Conservation (phyloP, 2,329 filamentous ascomycete species). For the Nemania sp. region DNA sequence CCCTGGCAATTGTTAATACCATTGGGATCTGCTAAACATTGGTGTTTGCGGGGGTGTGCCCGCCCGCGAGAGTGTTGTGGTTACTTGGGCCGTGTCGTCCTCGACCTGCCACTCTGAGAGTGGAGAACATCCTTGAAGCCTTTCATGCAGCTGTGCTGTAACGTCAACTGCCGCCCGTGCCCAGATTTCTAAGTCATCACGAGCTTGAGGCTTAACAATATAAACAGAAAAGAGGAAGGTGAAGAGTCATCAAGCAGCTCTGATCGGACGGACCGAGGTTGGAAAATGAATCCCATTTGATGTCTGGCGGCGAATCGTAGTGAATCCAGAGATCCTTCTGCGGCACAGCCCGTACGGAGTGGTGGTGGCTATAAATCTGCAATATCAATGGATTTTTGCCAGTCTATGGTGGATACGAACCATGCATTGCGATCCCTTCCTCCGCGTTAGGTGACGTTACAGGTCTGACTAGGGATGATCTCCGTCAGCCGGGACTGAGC, state of each 20-base stretch:
- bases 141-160: constrained; percentile 11
- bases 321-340: no score
- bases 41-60: neutral
- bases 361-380: no score
- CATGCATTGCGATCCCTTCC: constrained; percentile 17
- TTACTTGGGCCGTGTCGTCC: neutral
- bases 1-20: neutral
- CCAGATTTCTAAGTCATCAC: neutral
- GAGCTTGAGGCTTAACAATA: neutral
- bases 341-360: constrained; percentile 13
- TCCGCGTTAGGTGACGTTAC: constrained; percentile 11
- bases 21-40: neutral
- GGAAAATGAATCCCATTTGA: constrained; percentile 1
- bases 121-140: neutral
- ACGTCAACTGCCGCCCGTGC: constrained; percentile 8
- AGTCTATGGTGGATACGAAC: constrained; percentile 14
- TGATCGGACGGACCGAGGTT: neutral
- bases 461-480: constrained; percentile 7
- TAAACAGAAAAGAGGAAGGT: constrained; percentile 12
- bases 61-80: neutral
- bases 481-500: neutral
- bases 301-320: neutral
- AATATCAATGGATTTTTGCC: no score
- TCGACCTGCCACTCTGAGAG: constrained; percentile 17
- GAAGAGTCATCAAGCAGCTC: neutral